Evolutionary conservation across 345 rosid genomes (phyloP).

Genomic region (Lepidium aucheri): DNA sequence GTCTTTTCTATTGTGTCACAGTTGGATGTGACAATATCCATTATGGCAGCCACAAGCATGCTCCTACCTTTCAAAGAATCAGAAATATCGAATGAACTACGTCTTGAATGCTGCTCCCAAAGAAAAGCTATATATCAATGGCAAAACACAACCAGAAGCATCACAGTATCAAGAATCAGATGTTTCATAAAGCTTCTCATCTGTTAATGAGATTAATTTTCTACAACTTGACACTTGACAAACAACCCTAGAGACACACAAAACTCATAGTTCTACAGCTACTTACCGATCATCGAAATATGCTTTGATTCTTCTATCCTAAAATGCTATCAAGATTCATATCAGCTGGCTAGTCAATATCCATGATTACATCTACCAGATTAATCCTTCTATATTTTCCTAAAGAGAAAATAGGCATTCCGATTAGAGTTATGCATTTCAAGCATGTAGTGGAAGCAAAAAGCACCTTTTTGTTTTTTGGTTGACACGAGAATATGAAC

Average conservation of each 20-base stretch:
- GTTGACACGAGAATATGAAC: slow-evolving; percentile 85
- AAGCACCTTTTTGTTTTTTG: slow-evolving; percentile 65
- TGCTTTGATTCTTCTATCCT: not conserved
- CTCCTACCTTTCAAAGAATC: slow-evolving; percentile 99
- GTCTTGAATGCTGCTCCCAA: slow-evolving; percentile 96
- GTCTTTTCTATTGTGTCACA: slow-evolving; percentile 52
- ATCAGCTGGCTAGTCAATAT: not conserved
- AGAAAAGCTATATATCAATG: slow-evolving; percentile 76
- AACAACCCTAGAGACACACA: not conserved
- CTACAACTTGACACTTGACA: slow-evolving; percentile 5
- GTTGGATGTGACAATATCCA: slow-evolving; percentile 94
- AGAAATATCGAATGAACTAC: slow-evolving; percentile 90
- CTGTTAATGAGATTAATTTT: not conserved
- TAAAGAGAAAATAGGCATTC: not conserved
- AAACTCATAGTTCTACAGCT: not conserved
- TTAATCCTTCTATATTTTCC: not conserved
- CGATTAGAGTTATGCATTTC: not conserved
- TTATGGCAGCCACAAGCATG: slow-evolving; percentile 98
- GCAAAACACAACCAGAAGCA: slow-evolving; percentile 42
- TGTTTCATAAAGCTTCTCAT: not conserved
- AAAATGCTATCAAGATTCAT: not conserved
- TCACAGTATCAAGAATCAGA: slow-evolving; percentile 21
- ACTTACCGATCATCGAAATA: not conserved
- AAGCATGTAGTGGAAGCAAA: not conserved
- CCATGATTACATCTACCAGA: not conserved